Percentiles rank a stretch among this genome's conserved stretches.
Conservation (phyloP, 768 basidiomycete species). For the Asterophora lycoperdoides region DNA sequence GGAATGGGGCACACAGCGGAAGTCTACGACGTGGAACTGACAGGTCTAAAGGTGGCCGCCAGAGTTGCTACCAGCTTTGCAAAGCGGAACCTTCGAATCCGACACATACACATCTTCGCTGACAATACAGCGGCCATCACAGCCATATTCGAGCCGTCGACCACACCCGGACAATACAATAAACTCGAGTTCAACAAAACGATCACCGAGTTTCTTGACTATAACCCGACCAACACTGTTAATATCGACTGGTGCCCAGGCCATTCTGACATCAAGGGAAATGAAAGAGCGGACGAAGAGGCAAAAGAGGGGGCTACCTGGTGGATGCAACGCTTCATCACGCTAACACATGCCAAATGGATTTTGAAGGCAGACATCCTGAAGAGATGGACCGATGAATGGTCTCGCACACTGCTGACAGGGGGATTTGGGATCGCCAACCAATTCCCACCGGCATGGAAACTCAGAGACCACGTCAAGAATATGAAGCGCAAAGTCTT, state of each 20-base stretch:
- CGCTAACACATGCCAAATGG: background rate
- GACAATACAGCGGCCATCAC: conserved; percentile 9
- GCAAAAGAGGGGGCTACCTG: background rate
- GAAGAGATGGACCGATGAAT: background rate
- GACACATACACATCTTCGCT: conserved; percentile 20
- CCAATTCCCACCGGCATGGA: background rate
- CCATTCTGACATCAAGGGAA: background rate
- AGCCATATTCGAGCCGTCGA: conserved; percentile 16
- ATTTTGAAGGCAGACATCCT: background rate
- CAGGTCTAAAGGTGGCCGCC: conserved; percentile 18
- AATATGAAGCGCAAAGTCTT: conserved; percentile 10
- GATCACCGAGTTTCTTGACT: background rate
- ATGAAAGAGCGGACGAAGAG: background rate
- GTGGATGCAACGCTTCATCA: background rate
- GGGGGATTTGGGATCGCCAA: background rate
- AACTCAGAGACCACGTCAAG: background rate
- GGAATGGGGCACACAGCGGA: too few relatives aligned
- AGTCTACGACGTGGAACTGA: conserved; percentile 25
- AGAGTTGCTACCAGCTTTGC: conserved; percentile 8
- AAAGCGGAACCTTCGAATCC: conserved; percentile 7
- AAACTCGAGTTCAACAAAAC: background rate
- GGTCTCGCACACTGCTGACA: background rate
- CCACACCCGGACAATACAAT: conserved; percentile 17
- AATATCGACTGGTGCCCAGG: background rate
- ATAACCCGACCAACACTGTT: background rate